Conservation (phyloP, 2,329 filamentous ascomycete genomes). For the Sporothrix phasma region DNA sequence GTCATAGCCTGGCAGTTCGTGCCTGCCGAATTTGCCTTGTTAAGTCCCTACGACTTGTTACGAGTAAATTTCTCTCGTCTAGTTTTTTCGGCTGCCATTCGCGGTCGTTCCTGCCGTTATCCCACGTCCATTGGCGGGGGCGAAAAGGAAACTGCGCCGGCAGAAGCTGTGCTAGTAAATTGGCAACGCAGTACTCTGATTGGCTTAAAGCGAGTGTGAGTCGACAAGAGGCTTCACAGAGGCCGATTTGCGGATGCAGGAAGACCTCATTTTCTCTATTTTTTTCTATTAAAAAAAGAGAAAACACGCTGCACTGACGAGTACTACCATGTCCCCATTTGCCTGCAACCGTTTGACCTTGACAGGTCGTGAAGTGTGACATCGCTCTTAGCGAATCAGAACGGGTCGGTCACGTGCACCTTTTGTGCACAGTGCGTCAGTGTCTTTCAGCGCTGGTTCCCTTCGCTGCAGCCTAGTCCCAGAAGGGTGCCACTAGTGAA, state of each 20-base stretch:
- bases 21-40: not conserved
- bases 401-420: not conserved
- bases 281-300: no score
- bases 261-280: no score
- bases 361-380: not conserved
- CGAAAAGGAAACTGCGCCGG: not conserved
- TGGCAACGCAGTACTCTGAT: not conserved
- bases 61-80: not conserved
- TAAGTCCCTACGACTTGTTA: not conserved
- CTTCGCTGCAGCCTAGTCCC: constrained; percentile 5
- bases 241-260: not conserved
- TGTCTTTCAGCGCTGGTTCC: not conserved
- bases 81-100: not conserved
- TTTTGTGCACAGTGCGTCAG: not conserved
- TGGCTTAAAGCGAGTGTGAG: not conserved
- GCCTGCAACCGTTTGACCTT: not conserved
- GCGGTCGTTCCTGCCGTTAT: not conserved
- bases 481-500: not conserved
- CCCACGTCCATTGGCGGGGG: not conserved
- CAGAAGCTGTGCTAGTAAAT: not conserved
- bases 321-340: not conserved
- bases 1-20: not conserved
- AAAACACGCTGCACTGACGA: not conserved
- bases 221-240: not conserved
- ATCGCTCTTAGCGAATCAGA: not conserved